Base-by-base conservation (phyloP, 2,329 filamentous ascomycete species). In the Ophiostoma australiae region DNA sequence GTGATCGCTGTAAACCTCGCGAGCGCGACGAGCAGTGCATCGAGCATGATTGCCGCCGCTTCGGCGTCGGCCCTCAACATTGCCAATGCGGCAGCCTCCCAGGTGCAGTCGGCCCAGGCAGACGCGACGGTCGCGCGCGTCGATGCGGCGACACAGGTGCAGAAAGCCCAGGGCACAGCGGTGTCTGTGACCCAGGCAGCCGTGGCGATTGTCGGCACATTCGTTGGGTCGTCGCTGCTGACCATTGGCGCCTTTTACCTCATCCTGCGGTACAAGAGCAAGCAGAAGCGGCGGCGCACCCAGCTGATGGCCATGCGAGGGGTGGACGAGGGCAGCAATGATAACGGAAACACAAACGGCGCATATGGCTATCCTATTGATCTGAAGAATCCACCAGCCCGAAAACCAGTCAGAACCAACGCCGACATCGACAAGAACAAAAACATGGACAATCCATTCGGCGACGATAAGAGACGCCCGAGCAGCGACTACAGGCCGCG, bases 171-270 rank as follows among this genome's bases (percentile, higher is more conserved):
- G 69, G 79, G 77, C 23, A 75, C 79, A 3, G 80, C 80, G 3
- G 77, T 82, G 1, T 81, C 80, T 2, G 79, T 79, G 20, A 82
- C 81, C 0, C 80, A 83, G 75, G 78, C 78, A 0, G 80, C 81
- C 0, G 72, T 82, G 5, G 81, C 80, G 11, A 79, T 83, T 23
- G 79, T 82, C 4, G 81, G 79, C 17, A 80, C 79, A 67, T 80
- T 83, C 44, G 76, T 83, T 68, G 81, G 79, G n/a, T 80, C 80
- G 2, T 78, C 80, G 1, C 74, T 83, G 27, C 75, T 83, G 41
- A 81, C 80, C 0, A 78, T 81, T 4, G 68, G 79, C 2, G 76
- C 77, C 35, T 80, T 81, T 72, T 80, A 79, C 55, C 74, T 81
- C 23, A 76, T 82, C 35, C 72, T 78, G 13, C 78, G 80, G 44